phyloP scores from a whole-genome alignment of 441 rosid species.

The Croton setiger region DNA sequence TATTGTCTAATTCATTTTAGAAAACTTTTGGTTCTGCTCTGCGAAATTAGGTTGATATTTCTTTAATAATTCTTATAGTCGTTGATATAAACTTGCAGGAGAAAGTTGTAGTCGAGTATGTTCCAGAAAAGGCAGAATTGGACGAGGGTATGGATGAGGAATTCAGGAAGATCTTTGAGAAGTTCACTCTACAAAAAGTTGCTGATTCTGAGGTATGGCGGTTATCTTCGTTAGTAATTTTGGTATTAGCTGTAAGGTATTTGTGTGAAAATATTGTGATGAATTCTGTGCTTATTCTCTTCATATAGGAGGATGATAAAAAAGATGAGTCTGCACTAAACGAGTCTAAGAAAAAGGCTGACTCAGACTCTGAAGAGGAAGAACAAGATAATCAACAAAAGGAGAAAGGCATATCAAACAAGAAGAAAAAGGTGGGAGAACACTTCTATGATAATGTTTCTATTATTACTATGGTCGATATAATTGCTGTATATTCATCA shows the following conservation, averaged over 20 bases:
- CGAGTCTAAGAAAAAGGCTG: constrained; percentile 55
- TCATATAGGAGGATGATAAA: constrained; percentile 53
- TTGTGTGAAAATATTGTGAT: neutral
- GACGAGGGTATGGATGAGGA: constrained; percentile 81
- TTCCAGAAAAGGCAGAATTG: constrained; percentile 80
- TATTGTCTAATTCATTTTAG: too few relatives aligned
- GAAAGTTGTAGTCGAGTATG: constrained; percentile 78
- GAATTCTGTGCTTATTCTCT: constrained; percentile 5
- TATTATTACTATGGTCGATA: neutral
- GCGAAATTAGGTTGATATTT: too few relatives aligned
- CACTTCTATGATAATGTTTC: neutral
- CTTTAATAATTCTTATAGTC: constrained; percentile 5
- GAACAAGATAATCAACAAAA: constrained; percentile 59
- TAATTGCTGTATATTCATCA: neutral
- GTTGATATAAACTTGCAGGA: constrained; percentile 46
- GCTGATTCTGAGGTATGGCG: constrained; percentile 55
- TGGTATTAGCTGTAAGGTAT: neutral
- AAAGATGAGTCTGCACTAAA: constrained; percentile 64
- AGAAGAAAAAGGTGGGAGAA: constrained; percentile 77
- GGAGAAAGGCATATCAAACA: constrained; percentile 87
- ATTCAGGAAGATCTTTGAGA: constrained; percentile 77
- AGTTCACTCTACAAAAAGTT: constrained; percentile 56
- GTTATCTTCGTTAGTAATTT: neutral
- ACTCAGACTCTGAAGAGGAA: constrained; percentile 75
- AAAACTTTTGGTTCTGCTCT: too few relatives aligned